A percentile compares a stretch with the other conserved stretches of the same genome.
Evolutionary conservation across 2,329 filamentous ascomycete genomes (phyloP).

Genomic region (Lachnellula hyalina): DNA sequence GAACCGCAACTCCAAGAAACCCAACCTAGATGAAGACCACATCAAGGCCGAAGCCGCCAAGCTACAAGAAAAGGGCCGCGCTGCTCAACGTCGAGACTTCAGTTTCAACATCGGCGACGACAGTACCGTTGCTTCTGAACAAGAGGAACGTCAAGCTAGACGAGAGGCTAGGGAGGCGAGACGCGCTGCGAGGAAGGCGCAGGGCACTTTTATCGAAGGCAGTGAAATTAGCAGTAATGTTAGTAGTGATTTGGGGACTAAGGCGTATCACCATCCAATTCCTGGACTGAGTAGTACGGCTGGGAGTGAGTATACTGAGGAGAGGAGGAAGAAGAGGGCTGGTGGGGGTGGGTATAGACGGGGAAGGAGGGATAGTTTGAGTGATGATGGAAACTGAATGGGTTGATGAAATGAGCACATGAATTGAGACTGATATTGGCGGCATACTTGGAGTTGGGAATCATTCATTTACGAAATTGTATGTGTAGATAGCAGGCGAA

Average conservation of each 20-base stretch:
- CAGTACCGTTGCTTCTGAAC: slow-evolving; percentile 16
- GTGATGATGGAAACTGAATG: slow-evolving; percentile 8
- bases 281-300: slow-evolving; percentile 26
- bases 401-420: not conserved
- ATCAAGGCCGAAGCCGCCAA: slow-evolving; percentile 51
- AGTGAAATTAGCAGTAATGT: slow-evolving; percentile 16
- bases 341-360: slow-evolving; percentile 20
- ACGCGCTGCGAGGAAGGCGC: slow-evolving; percentile 1
- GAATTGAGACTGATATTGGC: slow-evolving; percentile 1
- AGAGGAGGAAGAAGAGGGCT: slow-evolving; percentile 27
- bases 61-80: slow-evolving; percentile 49
- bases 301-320: slow-evolving; percentile 28
- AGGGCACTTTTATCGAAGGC: slow-evolving; percentile 8
- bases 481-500: slow-evolving; percentile 2
- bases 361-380: slow-evolving; percentile 14
- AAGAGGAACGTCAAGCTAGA: slow-evolving; percentile 3
- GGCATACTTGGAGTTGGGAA: not conserved
- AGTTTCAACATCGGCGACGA: slow-evolving; percentile 30
- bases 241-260: slow-evolving; percentile 30
- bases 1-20: slow-evolving; percentile 5
- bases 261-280: slow-evolving; percentile 32
- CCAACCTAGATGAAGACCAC: slow-evolving; percentile 33
- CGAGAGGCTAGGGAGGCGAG: slow-evolving; percentile 13
- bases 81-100: slow-evolving; percentile 31
- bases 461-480: not conserved